phyloP scores from a whole-genome alignment of 129 eudicot species.

The Gnaphalium uliginosum region DNA sequence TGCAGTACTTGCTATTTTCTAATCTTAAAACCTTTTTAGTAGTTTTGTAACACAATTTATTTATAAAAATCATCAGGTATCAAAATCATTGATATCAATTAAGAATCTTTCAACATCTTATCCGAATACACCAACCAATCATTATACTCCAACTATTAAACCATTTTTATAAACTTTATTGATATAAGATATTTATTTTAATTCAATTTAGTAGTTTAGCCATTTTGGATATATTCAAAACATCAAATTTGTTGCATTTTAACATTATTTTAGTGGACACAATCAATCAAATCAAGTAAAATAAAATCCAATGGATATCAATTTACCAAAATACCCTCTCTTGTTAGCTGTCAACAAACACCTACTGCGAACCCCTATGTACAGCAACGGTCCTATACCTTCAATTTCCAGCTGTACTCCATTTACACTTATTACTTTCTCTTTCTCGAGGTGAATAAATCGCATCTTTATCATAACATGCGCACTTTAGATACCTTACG shows the following conservation, averaged over 20 bases:
- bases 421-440: conserved; percentile 25
- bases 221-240: neutral
- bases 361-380: conserved; percentile 41
- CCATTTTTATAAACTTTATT: neutral
- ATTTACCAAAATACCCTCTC: conserved; percentile 29
- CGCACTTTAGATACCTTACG: conserved; percentile 14
- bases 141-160: conserved; percentile 2
- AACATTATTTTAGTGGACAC: neutral
- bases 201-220: neutral
- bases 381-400: conserved; percentile 43
- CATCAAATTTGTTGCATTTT: no score
- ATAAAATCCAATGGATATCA: neutral
- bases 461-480: conserved; percentile 19
- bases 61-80: neutral
- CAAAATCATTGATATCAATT: conserved; percentile 20
- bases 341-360: conserved; percentile 27
- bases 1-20: neutral
- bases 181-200: neutral
- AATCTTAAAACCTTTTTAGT: neutral
- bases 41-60: no score
- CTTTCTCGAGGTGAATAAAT: conserved; percentile 17
- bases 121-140: conserved; percentile 28
- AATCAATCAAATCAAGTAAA: conserved; percentile 4
- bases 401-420: conserved; percentile 47
- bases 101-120: conserved; percentile 28